Percentiles rank a stretch among this genome's conserved stretches.
These are phyloP conservation scores for Williopsis jadinii DNA, from an alignment of 1,139 yeast genomes.

Conservation along the genomic window DNA sequence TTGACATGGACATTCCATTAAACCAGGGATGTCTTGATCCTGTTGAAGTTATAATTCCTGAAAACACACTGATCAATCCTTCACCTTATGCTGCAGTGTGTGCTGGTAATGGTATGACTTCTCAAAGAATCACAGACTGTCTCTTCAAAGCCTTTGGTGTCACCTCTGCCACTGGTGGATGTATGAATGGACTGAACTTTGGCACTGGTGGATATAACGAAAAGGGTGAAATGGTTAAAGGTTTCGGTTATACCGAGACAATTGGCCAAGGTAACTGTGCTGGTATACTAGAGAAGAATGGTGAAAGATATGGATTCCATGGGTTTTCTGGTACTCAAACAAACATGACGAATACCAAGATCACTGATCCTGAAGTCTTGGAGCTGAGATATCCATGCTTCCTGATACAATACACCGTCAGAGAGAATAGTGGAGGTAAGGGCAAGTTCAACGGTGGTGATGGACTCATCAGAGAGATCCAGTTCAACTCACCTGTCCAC, in stretches of 20 bases:
- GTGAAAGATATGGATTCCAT: constrained; percentile 27
- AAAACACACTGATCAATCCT: constrained; percentile 64
- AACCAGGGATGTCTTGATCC: constrained; percentile 82
- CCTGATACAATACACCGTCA: constrained; percentile 27
- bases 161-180: constrained; percentile 75
- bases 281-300: constrained; percentile 31
- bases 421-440: constrained; percentile 31
- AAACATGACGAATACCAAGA: constrained; percentile 38
- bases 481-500: constrained; percentile 26
- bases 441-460: constrained; percentile 35
- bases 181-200: constrained; percentile 68
- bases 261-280: constrained; percentile 72
- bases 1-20: constrained; percentile 72
- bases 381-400: constrained; percentile 34
- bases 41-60: constrained; percentile 56
- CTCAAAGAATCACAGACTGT: constrained; percentile 78
- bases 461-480: constrained; percentile 28
- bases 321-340: constrained; percentile 40
- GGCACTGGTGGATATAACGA: constrained; percentile 40
- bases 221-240: constrained; percentile 33
- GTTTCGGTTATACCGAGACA: constrained; percentile 69
- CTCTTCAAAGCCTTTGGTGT: constrained; percentile 69
- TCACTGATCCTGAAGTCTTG: constrained; percentile 36
- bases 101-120: constrained; percentile 85
- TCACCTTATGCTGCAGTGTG: constrained; percentile 76